Conservation (phyloP, 306 rosid genomes). For the Cicer cuneatum region DNA sequence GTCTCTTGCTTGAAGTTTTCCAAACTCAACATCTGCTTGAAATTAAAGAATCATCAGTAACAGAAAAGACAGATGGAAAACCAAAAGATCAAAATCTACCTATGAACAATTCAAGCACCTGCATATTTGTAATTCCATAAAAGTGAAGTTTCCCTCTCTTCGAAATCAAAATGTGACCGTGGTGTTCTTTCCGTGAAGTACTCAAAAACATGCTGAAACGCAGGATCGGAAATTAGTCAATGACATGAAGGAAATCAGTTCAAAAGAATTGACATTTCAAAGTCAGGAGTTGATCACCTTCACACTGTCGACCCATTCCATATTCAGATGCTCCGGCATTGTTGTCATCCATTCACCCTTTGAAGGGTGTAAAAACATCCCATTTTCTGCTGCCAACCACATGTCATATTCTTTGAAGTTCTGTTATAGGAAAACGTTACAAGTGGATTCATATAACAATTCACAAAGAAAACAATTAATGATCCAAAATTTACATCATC, state of each 20-base stretch:
- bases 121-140: conserved; percentile 98
- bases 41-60: conserved; percentile 35
- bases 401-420: conserved; percentile 76
- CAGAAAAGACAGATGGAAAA: conserved; percentile 27
- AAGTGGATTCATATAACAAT: conserved; percentile 14
- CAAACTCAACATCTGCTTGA: conserved; percentile 76
- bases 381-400: conserved; percentile 99
- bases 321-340: conserved; percentile 92
- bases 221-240: conserved; percentile 41
- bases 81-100: neutral
- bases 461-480: conserved; percentile 34
- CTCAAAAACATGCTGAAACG: conserved; percentile 84
- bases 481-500: conserved; percentile 63
- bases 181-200: conserved; percentile 96
- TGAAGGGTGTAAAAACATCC: conserved; percentile 82
- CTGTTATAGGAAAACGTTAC: conserved; percentile 58
- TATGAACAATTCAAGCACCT: conserved; percentile 54
- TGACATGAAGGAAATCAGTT: conserved; percentile 23
- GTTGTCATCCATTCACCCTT: conserved; percentile 97
- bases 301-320: conserved; percentile 96
- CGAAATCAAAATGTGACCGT: conserved; percentile 64
- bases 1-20: conserved; percentile 92
- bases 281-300: conserved; percentile 52
- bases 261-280: conserved; percentile 39
- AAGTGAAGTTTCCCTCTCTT: conserved; percentile 80